Percentiles rank a stretch among this genome's conserved stretches.
These are phyloP conservation scores for Gillenia trifoliata DNA, from an alignment of 306 rosid species.

Conservation along the genomic window DNA sequence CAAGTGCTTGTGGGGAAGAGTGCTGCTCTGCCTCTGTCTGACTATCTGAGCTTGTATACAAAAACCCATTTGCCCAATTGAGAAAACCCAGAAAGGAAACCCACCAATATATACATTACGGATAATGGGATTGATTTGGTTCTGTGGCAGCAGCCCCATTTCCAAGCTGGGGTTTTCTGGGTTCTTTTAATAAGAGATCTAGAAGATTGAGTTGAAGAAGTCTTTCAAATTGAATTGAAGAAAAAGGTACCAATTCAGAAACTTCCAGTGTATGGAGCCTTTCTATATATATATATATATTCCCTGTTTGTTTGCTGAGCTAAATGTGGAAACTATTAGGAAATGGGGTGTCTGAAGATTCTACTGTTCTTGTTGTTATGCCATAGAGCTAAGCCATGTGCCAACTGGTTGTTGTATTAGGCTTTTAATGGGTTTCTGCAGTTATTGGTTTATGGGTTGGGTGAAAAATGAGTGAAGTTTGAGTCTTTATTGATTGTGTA, in stretches of 20 bases:
- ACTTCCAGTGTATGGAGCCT: conserved; percentile 4
- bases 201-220: conserved; percentile 17
- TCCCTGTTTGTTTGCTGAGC: conserved; percentile 12
- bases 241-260: conserved; percentile 26
- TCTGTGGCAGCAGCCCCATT: conserved; percentile 19
- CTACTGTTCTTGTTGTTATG: neutral
- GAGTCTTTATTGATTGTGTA: conserved; percentile 12
- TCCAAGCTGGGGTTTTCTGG: conserved; percentile 16
- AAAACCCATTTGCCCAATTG: conserved; percentile 26
- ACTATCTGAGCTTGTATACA: conserved; percentile 16
- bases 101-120: neutral
- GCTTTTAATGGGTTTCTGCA: conserved; percentile 1
- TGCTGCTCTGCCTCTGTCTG: neutral
- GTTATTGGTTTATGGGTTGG: neutral
- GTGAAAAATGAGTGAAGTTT: conserved; percentile 9
- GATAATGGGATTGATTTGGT: conserved; percentile 35
- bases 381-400: neutral
- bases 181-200: conserved; percentile 40
- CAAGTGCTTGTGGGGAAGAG: neutral
- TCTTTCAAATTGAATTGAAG: conserved; percentile 20
- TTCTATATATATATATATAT: neutral
- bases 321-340: conserved; percentile 4
- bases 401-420: conserved; percentile 1
- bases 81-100: conserved; percentile 33
- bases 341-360: neutral